A percentile compares a stretch with the other conserved stretches of the same genome.
Conservation (phyloP, 805 yeast species). For the Kodamaea kakaduensis region DNA sequence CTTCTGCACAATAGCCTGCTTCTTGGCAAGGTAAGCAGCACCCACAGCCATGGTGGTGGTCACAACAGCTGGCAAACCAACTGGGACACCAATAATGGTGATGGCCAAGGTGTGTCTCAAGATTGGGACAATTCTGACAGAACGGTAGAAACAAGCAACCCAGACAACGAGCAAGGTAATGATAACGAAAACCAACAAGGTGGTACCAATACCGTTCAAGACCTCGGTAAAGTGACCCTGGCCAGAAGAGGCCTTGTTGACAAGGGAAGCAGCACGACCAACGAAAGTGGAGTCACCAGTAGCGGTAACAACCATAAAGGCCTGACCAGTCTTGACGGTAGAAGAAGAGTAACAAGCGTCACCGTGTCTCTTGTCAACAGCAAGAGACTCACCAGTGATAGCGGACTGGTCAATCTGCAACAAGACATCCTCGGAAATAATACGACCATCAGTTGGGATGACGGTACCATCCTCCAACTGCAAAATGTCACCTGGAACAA, state of each 20-base stretch:
- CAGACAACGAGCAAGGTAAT: constrained; percentile 84
- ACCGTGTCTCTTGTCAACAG: constrained; percentile 88
- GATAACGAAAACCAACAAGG: constrained; percentile 82
- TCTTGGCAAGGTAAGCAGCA: constrained; percentile 97
- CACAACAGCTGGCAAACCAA: constrained; percentile 97
- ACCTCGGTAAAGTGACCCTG: constrained; percentile 97
- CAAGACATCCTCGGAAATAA: constrained; percentile 79
- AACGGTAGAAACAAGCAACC: constrained; percentile 93
- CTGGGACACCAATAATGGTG: constrained; percentile 97
- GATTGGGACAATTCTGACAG: constrained; percentile 79
- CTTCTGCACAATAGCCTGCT: constrained; percentile 95
- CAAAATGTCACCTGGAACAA: constrained; percentile 93
- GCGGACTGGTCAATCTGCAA: constrained; percentile 95
- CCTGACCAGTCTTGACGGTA: constrained; percentile 94
- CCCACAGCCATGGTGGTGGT: constrained; percentile 99
- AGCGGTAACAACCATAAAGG: constrained; percentile 88
- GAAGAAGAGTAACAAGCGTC: constrained; percentile 89
- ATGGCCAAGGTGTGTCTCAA: constrained; percentile 91
- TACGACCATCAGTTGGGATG: constrained; percentile 89
- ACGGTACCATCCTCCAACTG: constrained; percentile 92
- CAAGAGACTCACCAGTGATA: constrained; percentile 95
- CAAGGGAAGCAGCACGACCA: constrained; percentile 96
- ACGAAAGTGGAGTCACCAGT: constrained; percentile 95
- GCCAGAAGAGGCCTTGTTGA: constrained; percentile 90
- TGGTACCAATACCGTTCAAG: constrained; percentile 95